Base-by-base conservation (phyloP, 495 filamentous ascomycete genomes). In the Penicillium alfredii region DNA sequence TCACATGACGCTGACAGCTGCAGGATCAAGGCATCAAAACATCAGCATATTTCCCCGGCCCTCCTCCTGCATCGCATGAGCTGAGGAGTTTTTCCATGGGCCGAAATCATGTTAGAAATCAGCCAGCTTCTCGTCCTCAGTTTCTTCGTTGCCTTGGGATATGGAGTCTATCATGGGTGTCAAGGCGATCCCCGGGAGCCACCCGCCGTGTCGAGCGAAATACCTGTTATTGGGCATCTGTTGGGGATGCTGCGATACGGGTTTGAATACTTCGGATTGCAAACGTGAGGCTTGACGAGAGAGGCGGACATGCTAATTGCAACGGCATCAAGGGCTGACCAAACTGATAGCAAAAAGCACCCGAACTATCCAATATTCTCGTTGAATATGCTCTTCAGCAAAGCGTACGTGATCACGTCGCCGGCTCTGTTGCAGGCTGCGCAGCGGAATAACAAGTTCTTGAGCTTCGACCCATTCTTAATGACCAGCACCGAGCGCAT, bases 151-250 rank as follows among this genome's bases (percentile, higher is more conserved):
- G 36, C 34, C 8, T 19, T 48, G 21, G 49, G 49, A 19, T 38
- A 36, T 17, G 16, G 41, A n/a, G 8, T 42, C 8, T 40, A 40
- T 32, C 36, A 19, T 6, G 15, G 30, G 1, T 18, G 14, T 4
- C 26, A 42, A 11, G 33, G 34, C 24, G 68, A 73, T 41, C 47
- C 63, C 1, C 63, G 60, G 11, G 71, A 76, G 47, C 71, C 72
- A 5, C 68, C 68, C 1, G 34, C 57, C 1, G 37, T 74, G 4
- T 40, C 45, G 10, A 47, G 42, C 8, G 29, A 21, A 11, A 61
- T 76, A 12, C 71, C 72, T 1, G 42, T 65, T 6, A 30, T 74
- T 26, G 70, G 72, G 8, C 71, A 74, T 42, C 29, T 71, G 9
- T 23, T 73, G 13, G 60, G 61, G 2, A 33, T 72, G 26, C 15